Evolutionary conservation across 257 asterid genomes (phyloP).

Genomic region (Forsythia suspensa): DNA sequence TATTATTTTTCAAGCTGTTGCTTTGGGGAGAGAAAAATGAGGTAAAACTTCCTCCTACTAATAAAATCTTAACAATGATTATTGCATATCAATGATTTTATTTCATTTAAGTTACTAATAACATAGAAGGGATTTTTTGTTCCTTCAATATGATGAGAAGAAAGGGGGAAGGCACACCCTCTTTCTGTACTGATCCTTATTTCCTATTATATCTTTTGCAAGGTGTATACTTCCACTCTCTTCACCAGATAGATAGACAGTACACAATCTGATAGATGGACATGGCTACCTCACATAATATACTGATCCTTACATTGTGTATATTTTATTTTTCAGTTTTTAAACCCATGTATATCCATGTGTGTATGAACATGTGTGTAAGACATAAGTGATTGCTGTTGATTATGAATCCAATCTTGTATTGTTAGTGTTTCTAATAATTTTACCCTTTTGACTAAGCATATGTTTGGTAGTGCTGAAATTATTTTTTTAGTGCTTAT

Average conservation of each 20-base stretch:
- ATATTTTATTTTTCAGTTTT: too few relatives aligned
- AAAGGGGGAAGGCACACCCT: neutral
- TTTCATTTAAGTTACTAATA: neutral
- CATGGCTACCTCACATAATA: neutral
- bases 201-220: neutral
- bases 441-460: neutral
- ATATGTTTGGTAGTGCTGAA: too few relatives aligned
- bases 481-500: too few relatives aligned
- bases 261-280: neutral
- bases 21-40: neutral
- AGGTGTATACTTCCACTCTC: too few relatives aligned
- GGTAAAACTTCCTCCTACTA: neutral
- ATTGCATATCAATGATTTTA: neutral
- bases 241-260: too few relatives aligned
- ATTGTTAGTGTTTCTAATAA: constrained; percentile 4
- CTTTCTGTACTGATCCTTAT: neutral
- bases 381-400: too few relatives aligned
- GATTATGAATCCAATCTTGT: neutral
- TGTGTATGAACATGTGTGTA: too few relatives aligned
- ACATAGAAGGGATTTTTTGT: neutral
- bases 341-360: neutral
- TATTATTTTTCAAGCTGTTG: neutral
- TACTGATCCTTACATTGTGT: neutral
- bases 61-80: neutral
- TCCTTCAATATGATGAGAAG: neutral